These are phyloP conservation scores for Malus asiatica DNA, from an alignment of 306 rosid genomes.

Conservation along the genomic window DNA sequence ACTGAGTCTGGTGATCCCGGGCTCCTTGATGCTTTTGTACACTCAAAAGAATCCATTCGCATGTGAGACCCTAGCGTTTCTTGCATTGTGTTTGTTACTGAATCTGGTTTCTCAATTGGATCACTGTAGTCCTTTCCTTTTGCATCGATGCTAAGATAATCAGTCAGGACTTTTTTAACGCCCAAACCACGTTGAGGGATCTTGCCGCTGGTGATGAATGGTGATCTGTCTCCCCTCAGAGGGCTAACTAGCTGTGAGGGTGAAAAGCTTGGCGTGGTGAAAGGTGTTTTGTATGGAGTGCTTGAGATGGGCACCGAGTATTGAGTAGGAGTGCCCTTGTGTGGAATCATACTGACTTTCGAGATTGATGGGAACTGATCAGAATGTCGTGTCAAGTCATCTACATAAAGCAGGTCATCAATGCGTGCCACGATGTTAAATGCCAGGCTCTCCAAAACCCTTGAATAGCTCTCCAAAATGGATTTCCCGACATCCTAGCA, in stretches of 20 bases:
- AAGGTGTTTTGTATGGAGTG: constrained; percentile 73
- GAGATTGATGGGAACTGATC: constrained; percentile 53
- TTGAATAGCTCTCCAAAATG: constrained; percentile 86
- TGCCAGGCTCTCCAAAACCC: constrained; percentile 89
- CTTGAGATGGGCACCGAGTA: constrained; percentile 46
- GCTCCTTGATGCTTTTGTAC: constrained; percentile 22
- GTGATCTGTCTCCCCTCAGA: constrained; percentile 47
- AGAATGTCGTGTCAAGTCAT: constrained; percentile 67
- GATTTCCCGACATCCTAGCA: constrained; percentile 86
- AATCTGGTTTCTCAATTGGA: constrained; percentile 27
- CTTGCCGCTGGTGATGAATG: constrained; percentile 32
- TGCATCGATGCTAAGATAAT: constrained; percentile 58
- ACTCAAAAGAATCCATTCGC: constrained; percentile 26
- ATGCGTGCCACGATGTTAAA: constrained; percentile 76
- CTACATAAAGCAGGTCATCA: constrained; percentile 84
- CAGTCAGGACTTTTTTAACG: constrained; percentile 67
- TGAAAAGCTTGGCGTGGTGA: constrained; percentile 58
- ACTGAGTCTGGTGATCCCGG: constrained; percentile 15
- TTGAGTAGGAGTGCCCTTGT: constrained; percentile 47
- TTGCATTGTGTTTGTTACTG: constrained; percentile 18
- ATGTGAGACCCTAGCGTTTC: constrained; percentile 32
- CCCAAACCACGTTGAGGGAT: constrained; percentile 50
- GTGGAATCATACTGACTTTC: constrained; percentile 61
- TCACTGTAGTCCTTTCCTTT: constrained; percentile 29
- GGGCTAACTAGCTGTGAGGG: constrained; percentile 55